A percentile compares a stretch with the other conserved stretches of the same genome.
These are phyloP conservation scores for Entamoeba moshkovskii DNA, from an alignment of 208 protist species.

Conservation along the genomic window DNA sequence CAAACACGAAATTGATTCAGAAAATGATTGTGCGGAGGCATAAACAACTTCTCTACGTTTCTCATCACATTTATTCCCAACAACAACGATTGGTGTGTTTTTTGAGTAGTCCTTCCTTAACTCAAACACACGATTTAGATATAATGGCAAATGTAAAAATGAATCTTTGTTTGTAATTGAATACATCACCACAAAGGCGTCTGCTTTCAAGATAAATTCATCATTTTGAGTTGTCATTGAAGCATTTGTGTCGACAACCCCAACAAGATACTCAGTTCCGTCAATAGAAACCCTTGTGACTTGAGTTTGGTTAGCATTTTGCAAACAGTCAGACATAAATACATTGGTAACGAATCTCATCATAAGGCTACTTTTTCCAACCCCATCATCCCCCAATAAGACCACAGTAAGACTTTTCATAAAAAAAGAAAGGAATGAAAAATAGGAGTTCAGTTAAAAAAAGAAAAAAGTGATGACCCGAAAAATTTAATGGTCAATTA, in stretches of 20 bases:
- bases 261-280: neutral
- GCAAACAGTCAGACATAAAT: neutral
- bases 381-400: neutral
- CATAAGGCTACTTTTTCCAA: neutral
- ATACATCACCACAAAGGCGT: neutral
- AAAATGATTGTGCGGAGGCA: neutral
- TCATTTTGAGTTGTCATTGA: neutral
- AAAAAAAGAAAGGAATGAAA: too few species aligned
- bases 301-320: neutral
- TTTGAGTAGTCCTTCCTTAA: neutral
- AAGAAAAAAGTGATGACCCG: too few species aligned
- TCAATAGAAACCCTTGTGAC: neutral
- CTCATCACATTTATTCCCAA: neutral
- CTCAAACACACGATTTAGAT: neutral
- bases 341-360: neutral
- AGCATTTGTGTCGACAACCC: neutral
- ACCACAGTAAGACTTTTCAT: neutral
- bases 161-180: neutral
- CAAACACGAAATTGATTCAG: neutral
- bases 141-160: neutral
- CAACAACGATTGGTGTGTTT: neutral
- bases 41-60: neutral
- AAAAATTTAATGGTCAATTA: too few species aligned
- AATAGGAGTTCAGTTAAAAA: too few species aligned
- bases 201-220: neutral